These are phyloP conservation scores for Calonectria montana DNA, from an alignment of 2,329 filamentous ascomycete genomes.

Conservation along the genomic window DNA sequence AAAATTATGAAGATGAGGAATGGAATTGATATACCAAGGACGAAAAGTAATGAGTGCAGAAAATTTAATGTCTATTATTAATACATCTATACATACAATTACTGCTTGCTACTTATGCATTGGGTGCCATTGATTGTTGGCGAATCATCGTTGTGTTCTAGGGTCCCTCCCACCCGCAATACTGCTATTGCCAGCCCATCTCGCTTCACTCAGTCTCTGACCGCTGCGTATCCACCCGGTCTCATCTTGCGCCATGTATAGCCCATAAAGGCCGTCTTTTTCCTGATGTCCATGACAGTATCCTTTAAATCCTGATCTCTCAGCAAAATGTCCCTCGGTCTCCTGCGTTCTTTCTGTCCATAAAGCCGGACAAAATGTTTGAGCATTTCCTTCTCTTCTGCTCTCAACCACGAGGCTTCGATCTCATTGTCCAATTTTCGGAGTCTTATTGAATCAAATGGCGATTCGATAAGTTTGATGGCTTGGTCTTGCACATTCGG, in stretches of 20 bases:
- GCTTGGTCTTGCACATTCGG: slow-evolving; percentile 56
- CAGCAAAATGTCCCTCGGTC: slow-evolving; percentile 86
- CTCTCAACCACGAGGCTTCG: slow-evolving; percentile 51
- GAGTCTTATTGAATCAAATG: slow-evolving; percentile 61
- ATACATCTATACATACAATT: background rate
- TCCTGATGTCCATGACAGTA: slow-evolving; percentile 82
- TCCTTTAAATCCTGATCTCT: slow-evolving; percentile 76
- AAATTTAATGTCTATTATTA: slow-evolving; percentile 42
- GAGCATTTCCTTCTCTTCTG: slow-evolving; percentile 55
- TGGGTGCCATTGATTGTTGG: background rate
- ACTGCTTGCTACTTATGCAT: background rate
- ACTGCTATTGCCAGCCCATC: background rate
- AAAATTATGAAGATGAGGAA: slow-evolving; percentile 34
- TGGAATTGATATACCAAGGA: slow-evolving; percentile 17
- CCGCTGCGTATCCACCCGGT: slow-evolving; percentile 45
- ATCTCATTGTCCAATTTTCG: slow-evolving; percentile 62
- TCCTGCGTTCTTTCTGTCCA: slow-evolving; percentile 76
- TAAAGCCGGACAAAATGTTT: slow-evolving; percentile 63
- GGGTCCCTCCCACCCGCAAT: background rate
- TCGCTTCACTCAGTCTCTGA: slow-evolving; percentile 12
- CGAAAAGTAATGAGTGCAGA: slow-evolving; percentile 28
- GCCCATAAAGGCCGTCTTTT: slow-evolving; percentile 85
- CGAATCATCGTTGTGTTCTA: background rate
- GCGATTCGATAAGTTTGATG: slow-evolving; percentile 57
- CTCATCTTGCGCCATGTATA: slow-evolving; percentile 80